These are phyloP conservation scores for Myxozyma neotropica DNA, from an alignment of 805 yeast species.

Conservation along the genomic window DNA sequence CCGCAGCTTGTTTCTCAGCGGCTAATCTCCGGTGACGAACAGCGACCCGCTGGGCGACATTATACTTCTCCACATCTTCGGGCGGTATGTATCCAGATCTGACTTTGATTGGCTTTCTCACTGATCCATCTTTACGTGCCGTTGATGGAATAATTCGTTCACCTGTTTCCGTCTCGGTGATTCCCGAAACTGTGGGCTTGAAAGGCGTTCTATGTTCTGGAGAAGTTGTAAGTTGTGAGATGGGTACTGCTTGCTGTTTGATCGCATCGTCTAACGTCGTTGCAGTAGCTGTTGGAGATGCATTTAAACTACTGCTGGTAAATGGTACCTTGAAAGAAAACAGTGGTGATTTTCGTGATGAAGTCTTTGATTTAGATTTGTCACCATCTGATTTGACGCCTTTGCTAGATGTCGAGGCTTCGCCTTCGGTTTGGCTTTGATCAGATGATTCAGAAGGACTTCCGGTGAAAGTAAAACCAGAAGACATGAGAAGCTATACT, in stretches of 20 bases:
- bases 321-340: background rate
- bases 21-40: slow-evolving; percentile 22
- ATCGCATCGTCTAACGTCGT: background rate
- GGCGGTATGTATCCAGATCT: slow-evolving; percentile 40
- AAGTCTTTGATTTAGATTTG: too few species aligned
- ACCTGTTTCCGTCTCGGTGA: slow-evolving; percentile 15
- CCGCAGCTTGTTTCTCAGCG: slow-evolving; percentile 8
- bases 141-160: slow-evolving; percentile 34
- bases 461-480: too few species aligned
- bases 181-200: slow-evolving; percentile 19
- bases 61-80: slow-evolving; percentile 37
- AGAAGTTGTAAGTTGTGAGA: background rate
- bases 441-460: too few species aligned
- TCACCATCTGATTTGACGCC: too few species aligned
- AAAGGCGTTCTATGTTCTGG: background rate
- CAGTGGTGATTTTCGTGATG: too few species aligned
- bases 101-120: slow-evolving; percentile 36
- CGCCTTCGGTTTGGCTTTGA: too few species aligned
- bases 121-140: slow-evolving; percentile 40
- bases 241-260: background rate
- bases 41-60: slow-evolving; percentile 25
- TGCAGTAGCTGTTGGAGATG: background rate
- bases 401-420: too few species aligned
- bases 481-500: too few species aligned
- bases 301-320: background rate